phyloP scores from a whole-genome alignment of 768 basidiomycete genomes.

The Rickenella mellea region DNA sequence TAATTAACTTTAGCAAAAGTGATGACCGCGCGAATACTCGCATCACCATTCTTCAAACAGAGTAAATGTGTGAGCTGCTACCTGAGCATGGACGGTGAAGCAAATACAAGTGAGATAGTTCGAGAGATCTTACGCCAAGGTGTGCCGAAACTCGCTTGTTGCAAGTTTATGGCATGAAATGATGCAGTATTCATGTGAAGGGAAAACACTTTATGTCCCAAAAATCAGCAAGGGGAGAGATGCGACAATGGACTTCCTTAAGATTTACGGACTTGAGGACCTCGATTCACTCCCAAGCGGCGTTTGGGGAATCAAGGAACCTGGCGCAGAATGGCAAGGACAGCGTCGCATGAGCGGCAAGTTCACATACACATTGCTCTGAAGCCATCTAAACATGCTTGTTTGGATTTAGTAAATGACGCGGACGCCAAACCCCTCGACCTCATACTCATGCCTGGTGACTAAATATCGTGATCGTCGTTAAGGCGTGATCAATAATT shows the following conservation, averaged over 20 bases:
- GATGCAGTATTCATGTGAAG: slow-evolving; percentile 22
- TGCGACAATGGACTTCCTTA: slow-evolving; percentile 54
- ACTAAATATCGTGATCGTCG: slow-evolving; percentile 7
- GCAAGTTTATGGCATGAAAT: neutral
- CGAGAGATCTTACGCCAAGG: slow-evolving; percentile 44
- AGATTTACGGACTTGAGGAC: slow-evolving; percentile 50
- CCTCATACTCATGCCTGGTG: slow-evolving; percentile 62
- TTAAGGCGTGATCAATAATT: neutral
- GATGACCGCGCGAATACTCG: slow-evolving; percentile 38
- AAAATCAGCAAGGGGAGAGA: slow-evolving; percentile 38
- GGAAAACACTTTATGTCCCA: slow-evolving; percentile 62
- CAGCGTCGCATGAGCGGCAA: slow-evolving; percentile 42
- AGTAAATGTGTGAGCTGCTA: slow-evolving; percentile 59
- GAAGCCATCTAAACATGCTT: neutral
- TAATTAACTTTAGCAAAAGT: slow-evolving; percentile 35
- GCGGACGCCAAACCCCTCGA: slow-evolving; percentile 44
- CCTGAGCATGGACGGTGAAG: slow-evolving; percentile 74
- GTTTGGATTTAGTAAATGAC: slow-evolving; percentile 25
- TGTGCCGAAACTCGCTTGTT: slow-evolving; percentile 19
- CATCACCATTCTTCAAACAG: slow-evolving; percentile 39
- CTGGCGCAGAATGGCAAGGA: slow-evolving; percentile 33
- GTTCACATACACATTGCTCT: slow-evolving; percentile 13
- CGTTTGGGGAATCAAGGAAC: slow-evolving; percentile 72
- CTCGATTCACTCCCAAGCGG: slow-evolving; percentile 47
- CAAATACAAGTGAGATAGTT: slow-evolving; percentile 46